phyloP scores from a whole-genome alignment of 768 basidiomycete species.

The Tulasnella sp. region DNA sequence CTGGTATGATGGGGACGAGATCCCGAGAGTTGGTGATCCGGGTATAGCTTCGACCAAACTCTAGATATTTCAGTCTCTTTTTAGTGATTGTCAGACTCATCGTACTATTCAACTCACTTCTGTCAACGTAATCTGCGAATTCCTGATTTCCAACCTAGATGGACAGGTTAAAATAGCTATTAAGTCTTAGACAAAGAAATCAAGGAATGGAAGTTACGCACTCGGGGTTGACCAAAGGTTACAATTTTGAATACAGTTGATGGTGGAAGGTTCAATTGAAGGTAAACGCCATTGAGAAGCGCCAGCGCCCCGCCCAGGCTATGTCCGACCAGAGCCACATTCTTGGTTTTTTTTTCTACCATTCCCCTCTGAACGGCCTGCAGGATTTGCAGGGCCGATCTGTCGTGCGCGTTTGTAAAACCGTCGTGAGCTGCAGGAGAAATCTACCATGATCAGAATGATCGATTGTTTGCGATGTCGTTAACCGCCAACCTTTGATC shows the following conservation, averaged over 20 bases:
- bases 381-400: slow-evolving; percentile 24
- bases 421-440: slow-evolving; percentile 33
- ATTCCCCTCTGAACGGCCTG: slow-evolving; percentile 24
- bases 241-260: neutral
- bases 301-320: slow-evolving; percentile 24
- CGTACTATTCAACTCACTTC: no score
- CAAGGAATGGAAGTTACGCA: slow-evolving; percentile 32
- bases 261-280: slow-evolving; percentile 6
- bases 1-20: slow-evolving; percentile 21
- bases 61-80: no score
- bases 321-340: slow-evolving; percentile 29
- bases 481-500: no score
- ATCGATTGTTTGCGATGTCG: no score
- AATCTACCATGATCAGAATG: no score
- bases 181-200: slow-evolving; percentile 21
- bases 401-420: slow-evolving; percentile 32
- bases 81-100: no score
- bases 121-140: no score
- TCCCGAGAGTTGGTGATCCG: slow-evolving; percentile 16
- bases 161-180: neutral
- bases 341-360: slow-evolving; percentile 17
- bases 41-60: no score
- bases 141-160: slow-evolving; percentile 34
- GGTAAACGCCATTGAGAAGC: neutral
- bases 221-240: slow-evolving; percentile 3